phyloP scores from a whole-genome alignment of 306 rosid species.

The Astragalus membranaceus region DNA sequence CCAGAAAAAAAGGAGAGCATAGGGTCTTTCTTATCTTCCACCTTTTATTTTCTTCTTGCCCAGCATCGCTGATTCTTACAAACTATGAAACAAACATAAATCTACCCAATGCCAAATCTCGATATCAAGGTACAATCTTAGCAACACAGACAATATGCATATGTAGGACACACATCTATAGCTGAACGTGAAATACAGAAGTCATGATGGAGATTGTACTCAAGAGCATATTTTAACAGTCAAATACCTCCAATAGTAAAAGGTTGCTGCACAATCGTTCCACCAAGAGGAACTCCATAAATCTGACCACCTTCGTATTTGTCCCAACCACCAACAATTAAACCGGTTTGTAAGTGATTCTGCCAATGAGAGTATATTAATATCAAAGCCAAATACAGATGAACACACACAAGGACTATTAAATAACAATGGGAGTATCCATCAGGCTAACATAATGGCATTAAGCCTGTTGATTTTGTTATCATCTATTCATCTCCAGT shows the following conservation, averaged over 20 bases:
- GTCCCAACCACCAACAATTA: constrained; percentile 98
- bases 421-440: background rate
- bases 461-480: background rate
- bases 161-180: background rate
- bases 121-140: background rate
- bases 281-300: constrained; percentile 86
- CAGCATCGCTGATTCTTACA: background rate
- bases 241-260: constrained; percentile 85
- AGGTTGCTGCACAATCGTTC: constrained; percentile 81
- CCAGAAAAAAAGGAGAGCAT: background rate
- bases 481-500: background rate
- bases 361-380: constrained; percentile 35
- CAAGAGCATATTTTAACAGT: background rate
- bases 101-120: background rate
- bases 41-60: background rate
- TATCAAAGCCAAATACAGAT: constrained; percentile 4
- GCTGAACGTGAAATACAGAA: background rate
- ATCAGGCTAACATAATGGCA: background rate
- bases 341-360: constrained; percentile 78
- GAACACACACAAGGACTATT: background rate
- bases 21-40: background rate
- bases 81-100: background rate
- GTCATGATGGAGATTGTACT: background rate
- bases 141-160: background rate
- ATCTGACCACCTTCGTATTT: constrained; percentile 92